Base-by-base conservation (phyloP, 345 rosid species). In the Camelina sativa region DNA sequence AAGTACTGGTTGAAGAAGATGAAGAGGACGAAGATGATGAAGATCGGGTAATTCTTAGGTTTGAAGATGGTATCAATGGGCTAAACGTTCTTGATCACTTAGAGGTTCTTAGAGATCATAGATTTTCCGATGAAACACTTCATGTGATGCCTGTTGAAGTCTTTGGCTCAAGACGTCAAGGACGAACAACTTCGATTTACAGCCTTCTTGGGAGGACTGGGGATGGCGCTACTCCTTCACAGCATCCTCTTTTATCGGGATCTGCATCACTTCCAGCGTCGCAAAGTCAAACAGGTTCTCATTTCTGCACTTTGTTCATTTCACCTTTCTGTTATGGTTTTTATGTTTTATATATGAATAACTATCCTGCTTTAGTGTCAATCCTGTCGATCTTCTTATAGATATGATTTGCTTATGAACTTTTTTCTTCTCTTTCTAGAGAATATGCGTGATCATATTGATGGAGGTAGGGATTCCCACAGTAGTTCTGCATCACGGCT, bases 141-240 rank as follows among this genome's bases (percentile, higher is more conserved):
- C 97, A 82, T 80, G 90, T 94, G 64, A 94, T 94, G 97, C 98
- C 97, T 11, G 98, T 91, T 68, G 98, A 94, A 76, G 86, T 91
- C 81, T 91, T 94, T 79, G 96, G 98, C 77, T 94, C 98, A 16
- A 85, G 98, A 76, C 97, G 97, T 78, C 98, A 85, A 78, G 93
- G 93, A 19, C 87, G 98, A 50, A 94, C 97, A 20, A 91, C 98
- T 38, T 94, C 98, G 48, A 94, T 94, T 68, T 94, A 94, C 85
- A 90, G 82, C 85, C 95, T 90, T 65, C 86, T 94, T 43, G 98
- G 96, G 47, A 84, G 96, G 79, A 83, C 78, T 69, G 85, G 95
- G 55, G 92, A 85, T 67, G 82, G 78, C 78, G 81, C 84, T 51
- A 81, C 83, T 11, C 88, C 91, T 65, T 82, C 94, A 48, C 87